Evolutionary conservation across 2,329 filamentous ascomycete genomes (phyloP), one percentile per base, ranked within the genome.

Genomic region (Arthrobotrys conoides): DNA sequence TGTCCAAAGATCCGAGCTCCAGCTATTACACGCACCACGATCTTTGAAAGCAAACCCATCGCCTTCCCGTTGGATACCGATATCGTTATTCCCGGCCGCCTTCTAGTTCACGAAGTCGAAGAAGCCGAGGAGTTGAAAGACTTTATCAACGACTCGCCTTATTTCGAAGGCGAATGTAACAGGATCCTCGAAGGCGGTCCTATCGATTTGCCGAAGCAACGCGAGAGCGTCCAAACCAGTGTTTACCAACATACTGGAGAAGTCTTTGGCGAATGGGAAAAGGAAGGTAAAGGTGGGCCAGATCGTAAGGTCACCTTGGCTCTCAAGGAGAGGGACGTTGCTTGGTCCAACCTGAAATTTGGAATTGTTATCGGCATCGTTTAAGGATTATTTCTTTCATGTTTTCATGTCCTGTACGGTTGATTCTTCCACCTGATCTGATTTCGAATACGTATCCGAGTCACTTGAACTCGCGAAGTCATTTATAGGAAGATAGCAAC

Each of bases 321-420:
- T 9, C 64, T 78, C 44, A 64, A 38, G 36, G 75, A 78, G 48
- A 68, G 75, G 27, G 75, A 78, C 16, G 30, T 12, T 5, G 75
- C 71, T 41, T 78, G 68, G 68, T 44, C 51, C n/a, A 69, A 72
- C 55, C 27, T 78, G 68, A 78, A 78, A 30, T 78, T 78, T 18
- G 68, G 63, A 1, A 36, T 78, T 24, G 75, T 78, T n/a, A 78
- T 78, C n/a, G 75, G 75, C 9, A 18, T 78, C 55, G 55, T 78
- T 46, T 78, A 44, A 70, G 22, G n/a, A 1, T 41, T 20, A 12
- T 27, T 14, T 61, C n/a, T 57, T 38, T 66, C 9, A 16, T 12
- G 10, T 27, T 41, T n/a, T 20, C 14, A 9, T 16, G 4, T 46
- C 8, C 3, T n/a, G 41, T 36, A 36, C 8, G 8, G 33, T 36